Evolutionary conservation across 768 basidiomycete genomes (phyloP), one percentile per base, ranked within the genome.

Genomic region (Collybiopsis confluens): DNA sequence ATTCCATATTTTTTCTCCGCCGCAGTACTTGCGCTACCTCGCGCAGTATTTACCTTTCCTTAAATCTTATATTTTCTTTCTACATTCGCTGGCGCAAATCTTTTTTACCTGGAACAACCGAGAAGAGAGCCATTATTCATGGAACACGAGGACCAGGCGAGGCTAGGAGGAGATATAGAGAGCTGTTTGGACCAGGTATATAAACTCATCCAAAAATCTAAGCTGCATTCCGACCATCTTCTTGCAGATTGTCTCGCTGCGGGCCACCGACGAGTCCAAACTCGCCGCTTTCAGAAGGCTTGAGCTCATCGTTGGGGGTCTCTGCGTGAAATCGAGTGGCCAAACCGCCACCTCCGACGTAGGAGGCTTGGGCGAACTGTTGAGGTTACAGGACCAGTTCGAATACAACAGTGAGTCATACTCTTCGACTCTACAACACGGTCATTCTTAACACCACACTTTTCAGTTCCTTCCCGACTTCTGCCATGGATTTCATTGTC

Each of bases 321-420:
- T 77, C n/a, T 74, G 77, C 18, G 26, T 46, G 27, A 1, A 35
- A 46, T 46, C 28, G 4, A 21, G 21, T 11, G 16, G 42, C 9
- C 42, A 43, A 9, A 18, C 44, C n/a, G 11, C 45, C 54, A 71
- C 78, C 37, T 61, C 69, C 23, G 64, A 72, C n/a, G 64, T 72
- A 16, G 74, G 73, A 26, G 75, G 76, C 8, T 72, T 82, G 58
- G 72, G 75, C 35, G 67, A 70, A 43, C 88, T 91, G 66, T 64
- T 85, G 18, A 74, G 79, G 9, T 69, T 91, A 38, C 91, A 93
- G 64, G 81, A 88, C 59, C 82, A 82, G 1, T 92, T 93, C 59
- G 87, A 92, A 65, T 90, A 86, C 67, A 93, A 93, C 62, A 73
- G 91, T 91, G 60, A 56, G 87, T 63, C 10, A 30, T 55, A 49